Evolutionary conservation across 106 monocot genomes (phyloP), one percentile per base, ranked within the genome.

Genomic region (Platanthera guangdongensis): DNA sequence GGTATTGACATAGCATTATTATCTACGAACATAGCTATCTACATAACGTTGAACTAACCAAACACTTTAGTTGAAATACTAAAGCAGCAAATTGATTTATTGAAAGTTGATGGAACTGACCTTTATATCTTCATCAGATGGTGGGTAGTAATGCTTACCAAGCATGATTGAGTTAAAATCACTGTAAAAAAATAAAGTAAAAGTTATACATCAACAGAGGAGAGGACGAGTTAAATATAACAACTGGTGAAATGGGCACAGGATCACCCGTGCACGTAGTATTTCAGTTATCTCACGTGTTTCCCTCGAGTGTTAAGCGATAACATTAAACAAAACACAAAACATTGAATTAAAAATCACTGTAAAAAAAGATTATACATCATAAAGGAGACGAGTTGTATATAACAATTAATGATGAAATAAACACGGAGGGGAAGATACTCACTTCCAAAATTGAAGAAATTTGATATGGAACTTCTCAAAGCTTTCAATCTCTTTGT

Each of bases 121-220:
- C 86, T 78, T 1, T 19, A 86, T 81, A 1, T 76, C 74, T 30
- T 65, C 32, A 1, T 3, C 47, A n/a, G 77, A 15, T 4, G 81
- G 81, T 21, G 74, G 52, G 28, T 57, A 47, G 28, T 69, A 78
- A 73, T 80, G 81, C 51, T 81, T 83, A 2, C 86, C 86, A 53
- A 83, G 86, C 81, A 87, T 53, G 6, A 83, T 47, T 68, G 68
- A 45, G 70, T 87, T 87, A 51, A 83, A 73, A 81, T 78, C 77
- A 63, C 83, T 87, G 83, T 67, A 67, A 49, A 9, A 72, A 72
- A 48, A 32, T 46, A 16, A 46, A 65, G 7, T n/a, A 12, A 76
- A 4, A 70, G 18, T 21, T 9, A 4, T 49, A 59, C 47, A 77
- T 5, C 54, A 72, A 72, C 51, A 12, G 30, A 5, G 6, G 14